A percentile compares a stretch with the other conserved stretches of the same genome.
These are phyloP conservation scores for Alectoria sarmentosa DNA, from an alignment of 495 filamentous ascomycete species.

Conservation along the genomic window DNA sequence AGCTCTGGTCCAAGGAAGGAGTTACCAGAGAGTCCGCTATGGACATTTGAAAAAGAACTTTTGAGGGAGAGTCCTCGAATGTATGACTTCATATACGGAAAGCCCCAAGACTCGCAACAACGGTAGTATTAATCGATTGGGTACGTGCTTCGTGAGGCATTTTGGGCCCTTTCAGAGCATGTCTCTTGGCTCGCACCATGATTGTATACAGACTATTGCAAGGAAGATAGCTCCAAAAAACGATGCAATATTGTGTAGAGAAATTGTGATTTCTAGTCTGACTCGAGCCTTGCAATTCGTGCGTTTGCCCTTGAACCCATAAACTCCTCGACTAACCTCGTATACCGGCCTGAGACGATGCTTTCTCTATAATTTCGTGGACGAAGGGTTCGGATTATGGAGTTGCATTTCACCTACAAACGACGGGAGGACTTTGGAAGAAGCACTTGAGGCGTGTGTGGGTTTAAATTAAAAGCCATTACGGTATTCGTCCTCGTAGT, in stretches of 20 bases:
- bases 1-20: constrained; percentile 12
- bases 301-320: background rate
- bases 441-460: no score
- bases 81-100: constrained; percentile 19
- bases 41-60: constrained; percentile 18
- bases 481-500: background rate
- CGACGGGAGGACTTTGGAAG: background rate
- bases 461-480: no score
- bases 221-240: background rate
- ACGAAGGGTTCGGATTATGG: background rate
- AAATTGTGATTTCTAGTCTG: background rate
- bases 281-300: no score
- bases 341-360: no score
- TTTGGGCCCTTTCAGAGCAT: background rate
- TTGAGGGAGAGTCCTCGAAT: constrained; percentile 17
- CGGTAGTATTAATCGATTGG: background rate
- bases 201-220: background rate
- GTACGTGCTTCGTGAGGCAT: background rate
- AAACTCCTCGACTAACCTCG: no score
- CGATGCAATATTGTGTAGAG: background rate
- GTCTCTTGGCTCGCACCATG: background rate
- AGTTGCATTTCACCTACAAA: background rate
- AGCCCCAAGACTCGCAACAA: background rate
- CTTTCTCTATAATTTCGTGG: background rate
- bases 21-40: constrained; percentile 22